These are phyloP conservation scores for Chaetothyriales sp. DNA, from an alignment of 2,329 filamentous ascomycete genomes.

Conservation along the genomic window DNA sequence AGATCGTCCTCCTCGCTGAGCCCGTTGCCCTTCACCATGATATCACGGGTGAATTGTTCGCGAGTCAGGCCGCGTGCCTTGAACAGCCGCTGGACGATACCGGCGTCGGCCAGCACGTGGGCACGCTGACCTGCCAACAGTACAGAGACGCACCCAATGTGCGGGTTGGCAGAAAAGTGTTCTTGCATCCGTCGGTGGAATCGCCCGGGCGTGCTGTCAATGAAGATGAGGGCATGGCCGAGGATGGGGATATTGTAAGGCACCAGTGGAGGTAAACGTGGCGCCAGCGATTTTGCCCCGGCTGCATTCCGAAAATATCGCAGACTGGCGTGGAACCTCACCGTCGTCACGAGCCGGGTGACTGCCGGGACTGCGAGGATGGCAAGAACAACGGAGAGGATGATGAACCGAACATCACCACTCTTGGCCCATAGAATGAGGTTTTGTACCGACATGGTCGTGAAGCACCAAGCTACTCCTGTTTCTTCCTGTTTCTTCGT, in stretches of 20 bases:
- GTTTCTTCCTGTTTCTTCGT: too few species aligned
- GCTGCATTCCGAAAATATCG: background rate
- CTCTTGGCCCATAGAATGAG: background rate
- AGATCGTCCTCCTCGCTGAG: conserved; percentile 1
- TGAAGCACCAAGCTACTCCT: too few species aligned
- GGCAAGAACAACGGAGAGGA: background rate
- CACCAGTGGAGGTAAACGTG: conserved; percentile 5
- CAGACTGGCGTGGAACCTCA: background rate
- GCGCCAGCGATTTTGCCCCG: background rate
- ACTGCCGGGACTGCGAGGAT: background rate
- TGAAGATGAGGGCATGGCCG: conserved; percentile 8
- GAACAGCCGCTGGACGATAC: conserved; percentile 8
- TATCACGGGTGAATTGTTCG: conserved; percentile 5
- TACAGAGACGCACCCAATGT: conserved; percentile 3
- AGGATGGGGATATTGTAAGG: conserved; percentile 9
- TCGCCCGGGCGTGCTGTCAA: conserved; percentile 7
- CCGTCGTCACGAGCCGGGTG: background rate
- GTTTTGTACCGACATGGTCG: background rate
- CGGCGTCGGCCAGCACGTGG: conserved; percentile 5
- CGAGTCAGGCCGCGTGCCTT: conserved; percentile 3
- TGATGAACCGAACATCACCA: background rate
- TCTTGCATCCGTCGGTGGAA: conserved; percentile 1
- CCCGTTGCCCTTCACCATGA: background rate
- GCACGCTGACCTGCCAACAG: conserved; percentile 5
- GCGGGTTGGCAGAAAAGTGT: background rate